Percentiles rank a stretch among this genome's conserved stretches.
phyloP scores from a whole-genome alignment of 2,329 filamentous ascomycete genomes.

The Alternaria dauci region DNA sequence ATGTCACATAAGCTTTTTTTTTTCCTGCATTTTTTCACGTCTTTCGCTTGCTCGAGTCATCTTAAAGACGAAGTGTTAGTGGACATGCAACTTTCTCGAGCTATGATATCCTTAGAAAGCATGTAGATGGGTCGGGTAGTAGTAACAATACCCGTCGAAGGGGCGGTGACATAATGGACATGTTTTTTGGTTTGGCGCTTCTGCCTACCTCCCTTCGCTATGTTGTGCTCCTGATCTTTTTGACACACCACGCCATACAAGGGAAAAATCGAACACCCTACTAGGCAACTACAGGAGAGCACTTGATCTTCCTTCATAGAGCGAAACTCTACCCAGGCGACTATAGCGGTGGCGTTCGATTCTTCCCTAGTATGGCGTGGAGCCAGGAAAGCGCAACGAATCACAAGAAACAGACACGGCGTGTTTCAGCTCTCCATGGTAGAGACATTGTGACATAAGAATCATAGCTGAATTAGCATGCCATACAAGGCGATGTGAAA shows the following conservation, averaged over 20 bases:
- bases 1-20: slow-evolving; percentile 2
- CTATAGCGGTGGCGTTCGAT: too few species aligned
- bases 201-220: background rate
- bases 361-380: too few species aligned
- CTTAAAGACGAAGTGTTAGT: background rate
- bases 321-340: too few species aligned
- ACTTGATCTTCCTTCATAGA: too few species aligned
- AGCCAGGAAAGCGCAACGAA: background rate
- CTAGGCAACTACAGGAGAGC: too few species aligned
- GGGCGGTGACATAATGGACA: background rate
- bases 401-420: background rate
- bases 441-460: background rate
- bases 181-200: background rate
- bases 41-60: background rate
- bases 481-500: background rate
- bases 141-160: background rate
- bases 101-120: slow-evolving; percentile 7
- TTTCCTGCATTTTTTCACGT: slow-evolving; percentile 2
- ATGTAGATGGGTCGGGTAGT: background rate
- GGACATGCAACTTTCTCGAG: background rate
- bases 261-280: too few species aligned
- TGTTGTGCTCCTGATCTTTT: background rate
- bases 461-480: background rate
- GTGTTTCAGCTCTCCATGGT: background rate
- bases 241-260: too few species aligned